Evolutionary conservation across 192 early-diverging fungal genomes (phyloP).

Genomic region (Coemansia sp.): DNA sequence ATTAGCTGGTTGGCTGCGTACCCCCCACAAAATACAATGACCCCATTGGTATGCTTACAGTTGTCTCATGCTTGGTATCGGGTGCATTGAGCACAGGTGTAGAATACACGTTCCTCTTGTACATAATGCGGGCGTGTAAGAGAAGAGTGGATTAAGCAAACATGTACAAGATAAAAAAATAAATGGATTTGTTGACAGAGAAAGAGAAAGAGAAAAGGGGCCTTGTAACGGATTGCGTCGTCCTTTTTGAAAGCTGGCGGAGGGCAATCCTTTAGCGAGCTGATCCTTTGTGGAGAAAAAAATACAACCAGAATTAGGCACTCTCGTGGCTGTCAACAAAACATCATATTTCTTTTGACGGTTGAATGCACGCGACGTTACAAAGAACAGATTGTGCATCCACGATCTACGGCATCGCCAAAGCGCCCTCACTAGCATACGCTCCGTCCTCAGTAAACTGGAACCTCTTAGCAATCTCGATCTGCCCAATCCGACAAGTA

Average conservation of each 20-base stretch:
- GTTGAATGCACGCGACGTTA: neutral
- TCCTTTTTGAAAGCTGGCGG: neutral
- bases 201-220: neutral
- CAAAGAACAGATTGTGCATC: neutral
- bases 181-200: neutral
- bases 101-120: constrained; percentile 45
- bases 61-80: constrained; percentile 47
- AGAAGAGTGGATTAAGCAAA: neutral
- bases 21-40: neutral
- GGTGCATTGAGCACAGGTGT: constrained; percentile 49
- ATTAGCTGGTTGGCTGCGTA: neutral
- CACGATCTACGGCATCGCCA: constrained; percentile 25
- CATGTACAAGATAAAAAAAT: neutral
- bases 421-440: constrained; percentile 37
- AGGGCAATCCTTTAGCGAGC: constrained; percentile 6
- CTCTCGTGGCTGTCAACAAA: neutral
- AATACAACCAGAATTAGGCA: neutral
- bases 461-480: constrained; percentile 49
- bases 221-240: neutral
- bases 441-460: constrained; percentile 29
- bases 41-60: constrained; percentile 25
- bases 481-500: constrained; percentile 35
- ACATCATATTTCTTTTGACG: neutral
- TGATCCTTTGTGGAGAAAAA: neutral
- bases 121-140: constrained; percentile 14